Base-by-base conservation (phyloP, 352 stramenopile species). In the Phytophthora litchii region DNA sequence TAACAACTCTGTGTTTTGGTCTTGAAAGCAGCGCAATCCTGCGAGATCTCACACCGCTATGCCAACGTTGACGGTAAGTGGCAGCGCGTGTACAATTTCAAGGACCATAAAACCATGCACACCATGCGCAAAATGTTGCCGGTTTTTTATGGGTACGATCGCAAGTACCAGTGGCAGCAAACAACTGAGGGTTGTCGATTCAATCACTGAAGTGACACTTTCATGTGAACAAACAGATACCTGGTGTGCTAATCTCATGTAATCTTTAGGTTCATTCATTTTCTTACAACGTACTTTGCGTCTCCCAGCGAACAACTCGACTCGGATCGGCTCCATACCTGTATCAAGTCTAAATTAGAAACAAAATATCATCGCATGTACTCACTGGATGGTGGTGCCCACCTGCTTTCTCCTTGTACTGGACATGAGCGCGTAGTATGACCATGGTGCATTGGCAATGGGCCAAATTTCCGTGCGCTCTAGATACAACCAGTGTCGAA, bases 61-160 rank as follows among this genome's bases (percentile, higher is more conserved):
- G 84, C 82, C 16, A 93, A 91, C 44, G 80, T 91, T 21, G 81
- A 93, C 40, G 84, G 84, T 54, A 93, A 86, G 59, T 92, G 80
- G 82, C 79, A 89, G 60, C 78, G 79, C 25, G 76, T 90, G 40
- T 85, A 81, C 67, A 79, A 91, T 57, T 91, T 91, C 59, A 73
- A 87, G 47, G 75, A 89, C 47, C 80, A 92, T 64, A 81, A 74
- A 45, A 47, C 53, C 0, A 50, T 53, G 38, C 84, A 91, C 62
- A 19, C 53, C 8, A 90, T 91, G 76, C 76, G 74, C 36, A 73
- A 87, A 46, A 88, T 91, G 76, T 56, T 86, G 44, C 84, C 81
- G 0, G 81, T 91, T 25, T 91, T 93, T 42, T 80, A 78, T 62
- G 64, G 79, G 43, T 87, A 83, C 64, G 45, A 59, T 21, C 47